Evolutionary conservation across 1,284 basidiomycete genomes (phyloP).

Genomic region (Ceratobasidium sp.): DNA sequence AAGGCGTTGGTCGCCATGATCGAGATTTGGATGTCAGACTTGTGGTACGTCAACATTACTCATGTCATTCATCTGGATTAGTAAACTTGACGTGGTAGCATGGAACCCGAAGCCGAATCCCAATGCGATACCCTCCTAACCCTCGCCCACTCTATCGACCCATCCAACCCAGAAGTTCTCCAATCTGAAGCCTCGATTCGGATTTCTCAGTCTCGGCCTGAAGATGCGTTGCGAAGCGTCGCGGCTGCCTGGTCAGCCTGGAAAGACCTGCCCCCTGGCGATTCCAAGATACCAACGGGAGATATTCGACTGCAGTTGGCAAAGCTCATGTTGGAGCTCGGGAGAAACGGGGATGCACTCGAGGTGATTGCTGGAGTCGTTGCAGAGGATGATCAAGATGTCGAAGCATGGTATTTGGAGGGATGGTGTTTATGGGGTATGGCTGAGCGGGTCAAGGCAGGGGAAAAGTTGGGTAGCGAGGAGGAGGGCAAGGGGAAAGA

Average conservation of each 20-base stretch:
- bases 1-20: conserved; percentile 91
- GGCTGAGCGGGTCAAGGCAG: conserved; percentile 63
- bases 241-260: conserved; percentile 75
- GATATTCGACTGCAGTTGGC: conserved; percentile 76
- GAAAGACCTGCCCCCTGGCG: conserved; percentile 77
- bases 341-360: conserved; percentile 72
- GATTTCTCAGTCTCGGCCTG: conserved; percentile 83
- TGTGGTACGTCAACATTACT: conserved; percentile 71
- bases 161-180: conserved; percentile 80
- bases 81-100: conserved; percentile 63
- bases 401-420: conserved; percentile 94
- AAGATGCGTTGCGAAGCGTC: conserved; percentile 77
- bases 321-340: conserved; percentile 85
- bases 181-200: conserved; percentile 87
- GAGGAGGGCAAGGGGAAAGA: conserved; percentile 57
- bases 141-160: conserved; percentile 76
- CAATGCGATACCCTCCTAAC: conserved; percentile 81
- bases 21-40: conserved; percentile 96
- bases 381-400: conserved; percentile 83
- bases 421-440: conserved; percentile 92
- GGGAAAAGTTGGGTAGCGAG: conserved; percentile 45
- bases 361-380: conserved; percentile 81
- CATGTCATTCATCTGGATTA: background rate
- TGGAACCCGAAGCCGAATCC: conserved; percentile 78
- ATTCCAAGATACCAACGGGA: conserved; percentile 75